phyloP scores from a whole-genome alignment of 306 rosid species.

The Acacia confusa region DNA sequence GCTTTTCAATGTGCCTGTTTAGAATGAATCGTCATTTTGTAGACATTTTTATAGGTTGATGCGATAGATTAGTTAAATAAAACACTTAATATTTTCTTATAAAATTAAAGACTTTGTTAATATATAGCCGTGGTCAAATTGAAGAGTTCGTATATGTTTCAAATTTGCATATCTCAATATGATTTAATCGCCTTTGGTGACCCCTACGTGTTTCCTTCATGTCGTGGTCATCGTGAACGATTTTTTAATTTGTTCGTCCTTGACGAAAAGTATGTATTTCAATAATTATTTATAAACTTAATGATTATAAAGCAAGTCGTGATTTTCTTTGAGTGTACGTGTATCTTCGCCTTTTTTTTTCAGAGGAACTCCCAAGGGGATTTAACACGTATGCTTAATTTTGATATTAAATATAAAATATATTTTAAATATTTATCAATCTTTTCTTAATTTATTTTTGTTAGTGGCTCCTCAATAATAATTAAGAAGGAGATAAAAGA shows the following conservation, averaged over 20 bases:
- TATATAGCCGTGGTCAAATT: background rate
- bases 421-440: too few species aligned
- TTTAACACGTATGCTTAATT: too few species aligned
- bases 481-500: rapidly evolving
- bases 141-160: background rate
- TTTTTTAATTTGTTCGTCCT: background rate
- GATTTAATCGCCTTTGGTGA: background rate
- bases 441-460: too few species aligned
- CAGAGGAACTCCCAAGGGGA: too few species aligned
- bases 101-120: background rate
- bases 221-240: background rate
- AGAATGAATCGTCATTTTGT: background rate
- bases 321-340: background rate
- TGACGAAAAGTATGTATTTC: background rate
- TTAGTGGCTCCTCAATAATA: too few species aligned
- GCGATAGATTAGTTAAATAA: background rate
- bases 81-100: background rate
- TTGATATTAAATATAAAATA: too few species aligned
- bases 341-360: too few species aligned
- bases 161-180: background rate
- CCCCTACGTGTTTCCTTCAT: background rate
- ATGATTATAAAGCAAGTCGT: background rate
- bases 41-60: background rate
- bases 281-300: background rate
- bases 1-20: too few species aligned